Conservation (phyloP, 768 basidiomycete genomes). For the Rhizopogon vinicolor region DNA sequence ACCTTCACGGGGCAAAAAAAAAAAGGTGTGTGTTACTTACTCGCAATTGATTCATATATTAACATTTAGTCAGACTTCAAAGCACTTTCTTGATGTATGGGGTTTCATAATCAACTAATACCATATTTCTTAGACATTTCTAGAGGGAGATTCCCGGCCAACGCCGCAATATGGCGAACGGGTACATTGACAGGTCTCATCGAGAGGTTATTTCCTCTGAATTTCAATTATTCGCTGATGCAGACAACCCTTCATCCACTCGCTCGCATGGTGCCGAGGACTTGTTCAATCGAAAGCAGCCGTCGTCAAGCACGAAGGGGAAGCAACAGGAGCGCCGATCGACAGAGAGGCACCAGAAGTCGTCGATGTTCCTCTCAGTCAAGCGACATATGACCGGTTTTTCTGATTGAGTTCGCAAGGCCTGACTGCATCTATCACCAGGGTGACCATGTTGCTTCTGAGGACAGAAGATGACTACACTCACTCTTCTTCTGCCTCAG, state of each 20-base stretch:
- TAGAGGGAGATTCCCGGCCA: background rate
- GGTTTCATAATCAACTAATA: background rate
- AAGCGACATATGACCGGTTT: background rate
- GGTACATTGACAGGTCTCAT: background rate
- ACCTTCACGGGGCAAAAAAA: background rate
- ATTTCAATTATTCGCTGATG: background rate
- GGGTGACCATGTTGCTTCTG: background rate
- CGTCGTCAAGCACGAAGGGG: background rate
- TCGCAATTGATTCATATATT: background rate
- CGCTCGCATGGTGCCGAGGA: background rate
- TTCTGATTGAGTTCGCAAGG: background rate
- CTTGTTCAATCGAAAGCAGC: background rate
- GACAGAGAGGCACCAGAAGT: background rate
- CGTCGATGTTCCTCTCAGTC: background rate
- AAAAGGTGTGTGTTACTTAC: background rate
- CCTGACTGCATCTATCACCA: background rate
- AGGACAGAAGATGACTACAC: background rate
- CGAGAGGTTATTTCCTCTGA: background rate
- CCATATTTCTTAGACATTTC: background rate
- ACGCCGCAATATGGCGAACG: background rate
- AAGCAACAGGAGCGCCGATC: background rate
- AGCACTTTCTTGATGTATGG: background rate
- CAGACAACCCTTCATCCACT: no score
- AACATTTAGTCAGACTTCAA: background rate
- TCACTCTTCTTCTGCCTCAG: background rate